Conservation (phyloP, 371 early-diverging fungal species). For the Mucor velutinosus region DNA sequence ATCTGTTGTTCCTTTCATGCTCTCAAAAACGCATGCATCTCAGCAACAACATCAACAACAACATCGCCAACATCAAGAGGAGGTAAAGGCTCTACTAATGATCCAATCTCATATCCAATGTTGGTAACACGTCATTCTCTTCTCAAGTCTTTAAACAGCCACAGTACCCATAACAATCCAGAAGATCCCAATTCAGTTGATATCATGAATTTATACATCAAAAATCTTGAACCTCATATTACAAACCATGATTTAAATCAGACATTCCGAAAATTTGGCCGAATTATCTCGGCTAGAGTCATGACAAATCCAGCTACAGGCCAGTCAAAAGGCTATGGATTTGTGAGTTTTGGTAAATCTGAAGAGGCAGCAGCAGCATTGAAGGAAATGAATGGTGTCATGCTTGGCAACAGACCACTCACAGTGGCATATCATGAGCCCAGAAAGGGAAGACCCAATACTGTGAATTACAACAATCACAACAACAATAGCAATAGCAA, state of each 20-base stretch:
- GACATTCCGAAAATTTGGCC: slow-evolving; percentile 44
- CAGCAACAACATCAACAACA: slow-evolving; percentile 1
- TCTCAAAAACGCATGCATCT: slow-evolving; percentile 11
- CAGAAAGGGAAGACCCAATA: slow-evolving; percentile 23
- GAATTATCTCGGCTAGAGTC: slow-evolving; percentile 50
- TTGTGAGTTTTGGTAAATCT: slow-evolving; percentile 43
- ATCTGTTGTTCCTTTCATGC: slow-evolving; percentile 27
- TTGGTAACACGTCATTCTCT: slow-evolving; percentile 8
- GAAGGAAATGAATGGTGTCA: slow-evolving; percentile 32
- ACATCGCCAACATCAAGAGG: slow-evolving; percentile 11
- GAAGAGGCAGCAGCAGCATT: slow-evolving; percentile 44
- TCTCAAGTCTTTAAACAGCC: not conserved
- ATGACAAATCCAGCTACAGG: slow-evolving; percentile 45
- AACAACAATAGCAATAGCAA: not conserved
- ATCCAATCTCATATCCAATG: not conserved
- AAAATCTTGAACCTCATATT: slow-evolving; percentile 52
- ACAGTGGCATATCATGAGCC: slow-evolving; percentile 47
- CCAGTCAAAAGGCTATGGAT: slow-evolving; percentile 49
- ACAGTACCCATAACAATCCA: not conserved
- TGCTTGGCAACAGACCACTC: slow-evolving; percentile 29
- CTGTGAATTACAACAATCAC: not conserved
- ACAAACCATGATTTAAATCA: slow-evolving; percentile 41
- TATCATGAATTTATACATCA: slow-evolving; percentile 50
- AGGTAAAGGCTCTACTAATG: slow-evolving; percentile 1
- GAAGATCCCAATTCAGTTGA: slow-evolving; percentile 27